Percentiles rank a stretch among this genome's conserved stretches.
Evolutionary conservation across 176 grass and related monocot species (phyloP).

Genomic region (Pontederia crassipes): DNA sequence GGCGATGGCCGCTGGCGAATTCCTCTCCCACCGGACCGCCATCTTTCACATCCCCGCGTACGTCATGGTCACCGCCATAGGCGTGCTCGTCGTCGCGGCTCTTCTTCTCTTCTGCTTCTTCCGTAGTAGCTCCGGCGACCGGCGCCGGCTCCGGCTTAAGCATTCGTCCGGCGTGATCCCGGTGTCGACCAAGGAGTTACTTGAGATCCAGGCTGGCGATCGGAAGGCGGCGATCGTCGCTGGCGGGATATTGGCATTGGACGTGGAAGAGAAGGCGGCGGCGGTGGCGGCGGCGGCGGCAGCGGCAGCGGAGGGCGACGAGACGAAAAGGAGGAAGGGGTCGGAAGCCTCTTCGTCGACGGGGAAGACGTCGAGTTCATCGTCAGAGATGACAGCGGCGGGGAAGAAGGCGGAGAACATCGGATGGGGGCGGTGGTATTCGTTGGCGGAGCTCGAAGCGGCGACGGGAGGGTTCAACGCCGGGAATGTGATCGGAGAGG

Average conservation of each 20-base stretch:
- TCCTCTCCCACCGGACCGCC: background rate
- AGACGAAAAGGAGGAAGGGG: constrained; percentile 7
- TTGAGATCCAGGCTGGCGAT: background rate
- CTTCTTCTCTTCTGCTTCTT: constrained; percentile 34
- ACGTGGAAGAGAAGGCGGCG: constrained; percentile 21
- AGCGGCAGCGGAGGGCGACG: constrained; percentile 17
- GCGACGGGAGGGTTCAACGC: constrained; percentile 48
- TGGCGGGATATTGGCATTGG: constrained; percentile 1
- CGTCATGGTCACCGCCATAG: constrained; percentile 20
- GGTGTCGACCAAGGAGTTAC: constrained; percentile 25
- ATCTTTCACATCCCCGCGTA: constrained; percentile 2
- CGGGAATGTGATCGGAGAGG: constrained; percentile 64
- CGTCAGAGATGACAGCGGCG: background rate
- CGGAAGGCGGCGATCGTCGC: no score
- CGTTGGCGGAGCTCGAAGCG: constrained; percentile 66
- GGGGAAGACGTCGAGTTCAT: background rate
- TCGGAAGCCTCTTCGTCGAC: constrained; percentile 6
- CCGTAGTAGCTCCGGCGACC: constrained; percentile 9
- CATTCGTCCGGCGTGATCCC: constrained; percentile 38
- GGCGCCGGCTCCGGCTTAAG: constrained; percentile 31
- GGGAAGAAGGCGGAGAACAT: constrained; percentile 27
- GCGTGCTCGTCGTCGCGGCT: constrained; percentile 7
- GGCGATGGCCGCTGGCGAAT: constrained; percentile 2
- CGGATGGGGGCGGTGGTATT: constrained; percentile 93
- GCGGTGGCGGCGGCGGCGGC: constrained; percentile 13